Percentiles rank a stretch among this genome's conserved stretches.
Conservation (phyloP, 2,329 filamentous ascomycete species). For the Nemania abortiva region DNA sequence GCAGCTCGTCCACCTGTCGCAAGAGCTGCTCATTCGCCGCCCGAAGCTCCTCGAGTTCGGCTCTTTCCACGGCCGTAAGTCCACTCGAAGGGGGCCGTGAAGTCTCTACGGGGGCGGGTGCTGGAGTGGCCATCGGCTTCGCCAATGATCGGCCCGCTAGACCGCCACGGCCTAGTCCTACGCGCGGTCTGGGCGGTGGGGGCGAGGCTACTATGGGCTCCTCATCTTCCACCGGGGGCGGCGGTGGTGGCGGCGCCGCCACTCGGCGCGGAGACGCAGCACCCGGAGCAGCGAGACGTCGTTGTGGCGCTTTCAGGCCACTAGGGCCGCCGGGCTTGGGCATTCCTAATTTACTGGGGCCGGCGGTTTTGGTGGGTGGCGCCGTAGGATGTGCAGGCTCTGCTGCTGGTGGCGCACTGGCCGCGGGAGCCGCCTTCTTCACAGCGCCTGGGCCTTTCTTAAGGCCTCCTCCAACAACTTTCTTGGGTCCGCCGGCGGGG, state of each 20-base stretch:
- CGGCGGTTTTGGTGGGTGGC: slow-evolving; percentile 64
- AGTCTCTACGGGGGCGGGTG: slow-evolving; percentile 62
- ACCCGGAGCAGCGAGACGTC: slow-evolving; percentile 64
- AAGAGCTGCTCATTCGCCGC: slow-evolving; percentile 83
- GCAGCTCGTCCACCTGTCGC: slow-evolving; percentile 81
- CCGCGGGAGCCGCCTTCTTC: slow-evolving; percentile 62
- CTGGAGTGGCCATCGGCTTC: slow-evolving; percentile 72
- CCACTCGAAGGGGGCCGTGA: slow-evolving; percentile 73
- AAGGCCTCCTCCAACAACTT: slow-evolving; percentile 53
- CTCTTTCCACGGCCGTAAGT: slow-evolving; percentile 82
- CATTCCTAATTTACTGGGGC: slow-evolving; percentile 65
- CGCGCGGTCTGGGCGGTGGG: slow-evolving; percentile 70
- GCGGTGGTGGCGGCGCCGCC: slow-evolving; percentile 59
- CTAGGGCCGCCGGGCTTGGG: slow-evolving; percentile 65
- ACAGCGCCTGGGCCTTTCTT: slow-evolving; percentile 65
- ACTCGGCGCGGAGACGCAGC: slow-evolving; percentile 65
- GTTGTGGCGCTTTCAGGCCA: slow-evolving; percentile 72
- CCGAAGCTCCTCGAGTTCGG: slow-evolving; percentile 91
- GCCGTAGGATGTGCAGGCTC: slow-evolving; percentile 68
- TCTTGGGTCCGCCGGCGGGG: slow-evolving; percentile 57
- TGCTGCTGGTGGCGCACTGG: slow-evolving; percentile 56
- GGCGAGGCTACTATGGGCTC: slow-evolving; percentile 62
- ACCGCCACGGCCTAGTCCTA: slow-evolving; percentile 80
- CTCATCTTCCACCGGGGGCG: slow-evolving; percentile 68
- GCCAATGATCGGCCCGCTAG: slow-evolving; percentile 87